Base-by-base conservation (phyloP, 2,329 filamentous ascomycete genomes). In the Neocucurbitaria cava region DNA sequence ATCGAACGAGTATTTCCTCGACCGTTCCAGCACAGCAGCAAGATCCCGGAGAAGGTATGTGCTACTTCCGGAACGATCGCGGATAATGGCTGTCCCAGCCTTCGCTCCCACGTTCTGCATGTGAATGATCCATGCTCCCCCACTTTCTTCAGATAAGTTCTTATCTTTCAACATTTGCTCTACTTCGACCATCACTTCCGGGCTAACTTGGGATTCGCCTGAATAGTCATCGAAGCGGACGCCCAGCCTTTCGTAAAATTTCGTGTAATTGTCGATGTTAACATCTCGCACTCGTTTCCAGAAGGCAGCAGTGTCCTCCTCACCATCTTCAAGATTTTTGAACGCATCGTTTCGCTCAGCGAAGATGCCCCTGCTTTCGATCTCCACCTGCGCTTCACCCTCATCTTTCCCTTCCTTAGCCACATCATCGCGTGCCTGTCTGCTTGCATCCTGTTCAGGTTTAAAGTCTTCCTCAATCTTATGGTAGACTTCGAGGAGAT, bases 31-130 rank as follows among this genome's bases (percentile, higher is more conserved):
- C 24, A 91, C 83, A 68, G 92, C 89, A 63, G 87, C 89, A 58
- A 93, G 89, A 73, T 94, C 89, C 62, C 90, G 86, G 46, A 90
- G 91, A 42, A 93, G 82, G 71, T 94, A 93, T 30, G 91, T 83
- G 36, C 88, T 89, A 11, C 89, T 91, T 50, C 90, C 90, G 60
- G 90, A 87, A 62, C 85, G 86, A 78, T 91, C 90, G 61, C 88
- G 85, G 54, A 92, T 83, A 49, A 92, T 84, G 23, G 88, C 85
- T 69, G 86, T 87, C 65, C 88, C 89, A 10, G 91, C 83, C 54
- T 84, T 85, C 78, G 90, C 90, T 1, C 89, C 81, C 54, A 89
- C 85, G 70, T 89, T 87, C 48, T 83, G 79, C 69, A 92, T 91
- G 73, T 92, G 86, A 52, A 93, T 82, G 52, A 92, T 84, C 64